phyloP scores from a whole-genome alignment of 495 filamentous ascomycete genomes.

The Umbilicaria muhlenbergii region DNA sequence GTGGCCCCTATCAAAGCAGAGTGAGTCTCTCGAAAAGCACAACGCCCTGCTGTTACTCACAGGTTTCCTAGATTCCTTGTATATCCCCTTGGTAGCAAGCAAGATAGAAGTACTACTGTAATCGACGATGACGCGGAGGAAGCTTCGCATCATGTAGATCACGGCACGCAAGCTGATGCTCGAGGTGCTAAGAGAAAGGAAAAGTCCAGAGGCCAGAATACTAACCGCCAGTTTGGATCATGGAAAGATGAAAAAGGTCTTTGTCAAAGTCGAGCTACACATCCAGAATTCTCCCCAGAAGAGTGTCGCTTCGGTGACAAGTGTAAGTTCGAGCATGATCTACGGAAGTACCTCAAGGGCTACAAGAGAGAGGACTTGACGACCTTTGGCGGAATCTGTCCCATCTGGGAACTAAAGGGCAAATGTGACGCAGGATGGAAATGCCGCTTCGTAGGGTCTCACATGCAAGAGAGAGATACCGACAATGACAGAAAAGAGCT shows the following conservation, averaged over 20 bases:
- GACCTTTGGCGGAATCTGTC: conserved; percentile 61
- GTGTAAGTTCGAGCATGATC: conserved; percentile 66
- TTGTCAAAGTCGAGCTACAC: conserved; percentile 51
- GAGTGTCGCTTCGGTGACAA: conserved; percentile 59
- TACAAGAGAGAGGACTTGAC: conserved; percentile 66
- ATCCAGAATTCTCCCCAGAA: conserved; percentile 57
- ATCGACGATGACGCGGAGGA: conserved; percentile 58
- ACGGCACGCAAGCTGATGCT: conserved; percentile 19
- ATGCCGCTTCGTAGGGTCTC: conserved; percentile 73
- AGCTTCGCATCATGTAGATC: conserved; percentile 30
- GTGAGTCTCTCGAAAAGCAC: conserved; percentile 30
- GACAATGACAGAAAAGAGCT: conserved; percentile 73
- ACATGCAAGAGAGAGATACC: conserved; percentile 57
- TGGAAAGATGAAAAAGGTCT: conserved; percentile 64
- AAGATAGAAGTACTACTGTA: conserved; percentile 2
- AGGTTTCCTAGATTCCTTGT: conserved; percentile 40
- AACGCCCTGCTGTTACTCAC: conserved; percentile 1
- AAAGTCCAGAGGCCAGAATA: conserved; percentile 71
- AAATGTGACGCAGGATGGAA: conserved; percentile 76
- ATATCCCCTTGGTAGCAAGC: conserved; percentile 10
- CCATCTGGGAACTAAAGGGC: conserved; percentile 60
- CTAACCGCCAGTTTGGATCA: conserved; percentile 63
- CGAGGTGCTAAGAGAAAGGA: conserved; percentile 45
- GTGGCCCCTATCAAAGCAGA: conserved; percentile 74
- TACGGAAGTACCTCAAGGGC: conserved; percentile 70